Conservation (phyloP, 352 stramenopile genomes). For the Heterotrichella gracilis region DNA sequence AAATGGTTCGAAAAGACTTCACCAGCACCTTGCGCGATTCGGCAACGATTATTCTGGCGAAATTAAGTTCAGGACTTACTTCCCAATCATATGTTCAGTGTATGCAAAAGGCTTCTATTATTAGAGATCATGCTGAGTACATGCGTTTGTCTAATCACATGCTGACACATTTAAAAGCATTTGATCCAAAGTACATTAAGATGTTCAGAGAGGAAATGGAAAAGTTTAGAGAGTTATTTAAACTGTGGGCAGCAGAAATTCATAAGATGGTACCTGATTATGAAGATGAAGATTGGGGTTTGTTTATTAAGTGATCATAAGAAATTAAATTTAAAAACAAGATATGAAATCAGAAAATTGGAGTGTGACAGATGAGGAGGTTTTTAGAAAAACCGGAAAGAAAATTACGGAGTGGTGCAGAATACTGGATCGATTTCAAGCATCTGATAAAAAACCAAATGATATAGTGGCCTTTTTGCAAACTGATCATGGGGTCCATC, state of each 20-base stretch:
- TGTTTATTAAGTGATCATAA: background rate
- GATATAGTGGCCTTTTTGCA: background rate
- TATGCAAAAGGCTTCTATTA: background rate
- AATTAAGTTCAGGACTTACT: background rate
- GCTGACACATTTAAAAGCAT: background rate
- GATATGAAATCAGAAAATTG: background rate
- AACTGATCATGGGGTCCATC: background rate
- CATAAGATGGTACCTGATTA: background rate
- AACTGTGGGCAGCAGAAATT: background rate
- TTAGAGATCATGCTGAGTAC: background rate
- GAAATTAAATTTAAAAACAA: no score
- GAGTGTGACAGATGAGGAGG: background rate
- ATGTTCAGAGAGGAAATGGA: background rate
- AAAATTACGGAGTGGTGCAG: background rate
- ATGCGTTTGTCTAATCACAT: background rate
- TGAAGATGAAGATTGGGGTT: background rate
- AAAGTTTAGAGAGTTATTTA: conserved; percentile 10
- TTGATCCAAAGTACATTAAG: background rate
- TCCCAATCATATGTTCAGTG: background rate
- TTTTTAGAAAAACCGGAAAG: background rate
- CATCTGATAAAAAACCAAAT: background rate
- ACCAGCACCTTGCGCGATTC: background rate
- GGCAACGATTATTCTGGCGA: background rate
- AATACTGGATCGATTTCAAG: background rate
- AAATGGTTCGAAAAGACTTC: background rate